phyloP scores from a whole-genome alignment of 805 yeast species.

The Candida suzukii region DNA sequence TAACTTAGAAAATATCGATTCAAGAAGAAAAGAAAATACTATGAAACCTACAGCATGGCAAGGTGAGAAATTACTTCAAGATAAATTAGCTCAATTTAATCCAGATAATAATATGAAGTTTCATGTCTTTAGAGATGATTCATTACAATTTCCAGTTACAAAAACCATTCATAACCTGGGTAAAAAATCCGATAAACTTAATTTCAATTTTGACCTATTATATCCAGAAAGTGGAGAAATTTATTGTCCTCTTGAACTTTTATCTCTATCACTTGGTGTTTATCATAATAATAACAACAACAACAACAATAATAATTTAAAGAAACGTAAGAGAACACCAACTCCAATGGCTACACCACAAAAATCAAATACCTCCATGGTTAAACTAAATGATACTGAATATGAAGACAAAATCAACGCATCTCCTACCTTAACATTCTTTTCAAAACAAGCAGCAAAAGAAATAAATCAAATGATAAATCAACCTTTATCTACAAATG shows the following conservation, averaged over 20 bases:
- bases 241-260: conserved; percentile 54
- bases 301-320: not conserved
- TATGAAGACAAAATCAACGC: conserved; percentile 9
- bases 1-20: conserved; percentile 39
- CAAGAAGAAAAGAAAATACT: conserved; percentile 59
- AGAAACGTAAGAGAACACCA: not conserved
- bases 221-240: conserved; percentile 44
- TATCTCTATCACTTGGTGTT: conserved; percentile 41
- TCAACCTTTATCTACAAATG: too few species aligned
- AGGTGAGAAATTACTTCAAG: conserved; percentile 36
- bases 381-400: not conserved
- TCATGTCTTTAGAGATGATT: conserved; percentile 33
- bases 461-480: conserved; percentile 76
- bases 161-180: conserved; percentile 50
- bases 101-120: conserved; percentile 10
- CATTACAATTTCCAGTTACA: conserved; percentile 31
- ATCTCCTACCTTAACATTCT: conserved; percentile 77
- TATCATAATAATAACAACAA: conserved; percentile 1
- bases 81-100: not conserved
- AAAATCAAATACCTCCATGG: not conserved
- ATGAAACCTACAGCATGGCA: conserved; percentile 50
- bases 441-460: conserved; percentile 65
- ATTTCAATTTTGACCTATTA: conserved; percentile 52
- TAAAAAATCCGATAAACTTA: conserved; percentile 51
- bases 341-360: not conserved